Conservation (phyloP, 2,329 filamentous ascomycete species). For the Nectriaceae sp. region DNA sequence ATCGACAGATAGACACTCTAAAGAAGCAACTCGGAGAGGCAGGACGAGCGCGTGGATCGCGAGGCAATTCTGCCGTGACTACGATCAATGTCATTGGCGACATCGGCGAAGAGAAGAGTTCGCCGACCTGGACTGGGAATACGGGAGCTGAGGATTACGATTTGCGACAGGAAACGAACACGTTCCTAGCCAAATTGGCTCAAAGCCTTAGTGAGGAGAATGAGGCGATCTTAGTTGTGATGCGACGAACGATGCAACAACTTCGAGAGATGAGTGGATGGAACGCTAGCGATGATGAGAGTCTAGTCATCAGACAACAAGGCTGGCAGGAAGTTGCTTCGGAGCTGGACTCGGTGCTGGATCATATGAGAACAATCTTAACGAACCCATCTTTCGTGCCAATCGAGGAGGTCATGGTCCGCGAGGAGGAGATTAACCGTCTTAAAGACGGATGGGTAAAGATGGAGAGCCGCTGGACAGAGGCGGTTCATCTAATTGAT, state of each 20-base stretch:
- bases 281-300: slow-evolving; percentile 36
- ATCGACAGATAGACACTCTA: slow-evolving; percentile 83
- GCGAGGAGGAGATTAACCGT: slow-evolving; percentile 86
- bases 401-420: slow-evolving; percentile 88
- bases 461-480: slow-evolving; percentile 89
- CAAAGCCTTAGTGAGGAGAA: slow-evolving; percentile 90
- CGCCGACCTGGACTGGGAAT: slow-evolving; percentile 20
- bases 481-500: slow-evolving; percentile 88
- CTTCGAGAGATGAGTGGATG: slow-evolving; percentile 71
- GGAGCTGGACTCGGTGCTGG: slow-evolving; percentile 76
- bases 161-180: slow-evolving; percentile 83
- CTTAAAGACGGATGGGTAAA: slow-evolving; percentile 86
- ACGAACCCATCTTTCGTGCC: slow-evolving; percentile 97
- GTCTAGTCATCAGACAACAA: slow-evolving; percentile 37
- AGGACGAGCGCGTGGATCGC: slow-evolving; percentile 60
- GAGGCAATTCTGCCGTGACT: slow-evolving; percentile 55
- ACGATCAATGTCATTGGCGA: slow-evolving; percentile 60
- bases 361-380: slow-evolving; percentile 79
- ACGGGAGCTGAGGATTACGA: slow-evolving; percentile 57
- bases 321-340: slow-evolving; percentile 66
- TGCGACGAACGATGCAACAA: slow-evolving; percentile 70
- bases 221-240: slow-evolving; percentile 72
- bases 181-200: slow-evolving; percentile 84
- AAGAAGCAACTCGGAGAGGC: slow-evolving; percentile 83
- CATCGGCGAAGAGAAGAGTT: slow-evolving; percentile 49